Percentiles rank a stretch among this genome's conserved stretches.
Conservation (phyloP, 176 grass and related monocot genomes). For the Phoenix dactylifera region DNA sequence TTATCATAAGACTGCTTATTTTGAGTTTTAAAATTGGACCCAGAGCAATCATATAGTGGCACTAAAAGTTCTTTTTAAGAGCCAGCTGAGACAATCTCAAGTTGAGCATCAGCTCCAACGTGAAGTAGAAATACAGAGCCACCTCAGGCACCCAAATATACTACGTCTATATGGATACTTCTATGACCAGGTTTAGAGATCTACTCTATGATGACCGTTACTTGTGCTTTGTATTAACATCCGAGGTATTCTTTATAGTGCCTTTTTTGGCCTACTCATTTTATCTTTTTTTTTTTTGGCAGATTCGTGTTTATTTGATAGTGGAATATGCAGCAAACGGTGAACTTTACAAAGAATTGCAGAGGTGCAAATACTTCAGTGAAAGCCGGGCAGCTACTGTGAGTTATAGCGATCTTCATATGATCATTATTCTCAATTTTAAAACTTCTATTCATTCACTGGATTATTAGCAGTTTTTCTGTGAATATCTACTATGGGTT, state of each 20-base stretch:
- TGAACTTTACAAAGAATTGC: conserved; percentile 90
- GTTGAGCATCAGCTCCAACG: conserved; percentile 82
- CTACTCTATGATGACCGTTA: too few species aligned
- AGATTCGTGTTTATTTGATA: conserved; percentile 89
- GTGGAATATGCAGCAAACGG: conserved; percentile 87
- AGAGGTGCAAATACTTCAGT: conserved; percentile 73
- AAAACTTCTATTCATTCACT: too few species aligned
- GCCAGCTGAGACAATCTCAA: conserved; percentile 77
- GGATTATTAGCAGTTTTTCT: too few species aligned
- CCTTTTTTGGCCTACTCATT: background rate
- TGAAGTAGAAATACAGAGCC: conserved; percentile 89
- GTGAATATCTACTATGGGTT: too few species aligned
- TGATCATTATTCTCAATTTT: too few species aligned
- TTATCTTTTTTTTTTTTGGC: conserved; percentile 14
- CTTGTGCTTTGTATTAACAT: too few species aligned
- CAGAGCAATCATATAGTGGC: conserved; percentile 87
- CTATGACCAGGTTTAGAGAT: conserved; percentile 63
- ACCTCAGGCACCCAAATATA: conserved; percentile 74
- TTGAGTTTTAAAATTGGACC: conserved; percentile 1
- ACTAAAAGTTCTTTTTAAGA: conserved; percentile 97
- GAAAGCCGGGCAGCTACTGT: conserved; percentile 78
- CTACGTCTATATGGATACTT: conserved; percentile 88
- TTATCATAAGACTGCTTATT: too few species aligned
- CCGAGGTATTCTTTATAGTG: too few species aligned
- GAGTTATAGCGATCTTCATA: conserved; percentile 15